Base-by-base conservation (phyloP, 768 basidiomycete genomes). In the Tricholoma hemisulphureum region DNA sequence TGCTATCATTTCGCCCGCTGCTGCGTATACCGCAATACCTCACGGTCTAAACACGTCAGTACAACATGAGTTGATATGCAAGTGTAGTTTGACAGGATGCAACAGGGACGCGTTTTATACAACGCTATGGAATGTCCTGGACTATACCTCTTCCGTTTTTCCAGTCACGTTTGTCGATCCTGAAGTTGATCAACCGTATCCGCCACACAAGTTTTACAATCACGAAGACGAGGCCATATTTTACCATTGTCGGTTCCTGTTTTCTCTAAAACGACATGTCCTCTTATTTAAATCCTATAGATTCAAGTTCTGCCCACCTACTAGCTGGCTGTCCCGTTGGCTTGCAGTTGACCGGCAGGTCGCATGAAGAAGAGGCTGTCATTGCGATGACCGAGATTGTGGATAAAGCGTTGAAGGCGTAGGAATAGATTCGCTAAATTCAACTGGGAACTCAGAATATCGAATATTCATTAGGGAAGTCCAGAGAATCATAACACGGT, bases 341-440 rank as follows among this genome's bases (percentile, higher is more conserved):
- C 10, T 65, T 91, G 26, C 89, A 91, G 68, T 67, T 90, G 6
- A 79, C 89, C 26, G 87, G 88, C 2, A 75, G 82, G 43, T 82
- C 83, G 2, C 73, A 84, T 53, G 89, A 91, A 63, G 89, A 90
- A 60, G 89, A 91, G 67, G 88, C 83, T 0, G 83, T 89, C 0
- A 77, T 90, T 55, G 75, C 77, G 2, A 84, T 90, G 84, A 82
- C 83, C 1, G 83, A 85, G 62, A 79, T 89, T 39, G 82, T 87
- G 9, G 85, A 82, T 23, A 73, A 70, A 0, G 85, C 83, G 10
- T 67, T 87, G 55, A 77, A 75, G 58, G 62, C 55, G 11, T 52
- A 43, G 28, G 52, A 7, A 6, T 39, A 28, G n/a, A 23, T 14
- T 57, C 51, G 28, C 23, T 49, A 26, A 26, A 43, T 45, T 26